A percentile compares a stretch with the other conserved stretches of the same genome.
These are phyloP conservation scores for Phanerochaete carnosa DNA, from an alignment of 768 basidiomycete genomes.

Conservation along the genomic window DNA sequence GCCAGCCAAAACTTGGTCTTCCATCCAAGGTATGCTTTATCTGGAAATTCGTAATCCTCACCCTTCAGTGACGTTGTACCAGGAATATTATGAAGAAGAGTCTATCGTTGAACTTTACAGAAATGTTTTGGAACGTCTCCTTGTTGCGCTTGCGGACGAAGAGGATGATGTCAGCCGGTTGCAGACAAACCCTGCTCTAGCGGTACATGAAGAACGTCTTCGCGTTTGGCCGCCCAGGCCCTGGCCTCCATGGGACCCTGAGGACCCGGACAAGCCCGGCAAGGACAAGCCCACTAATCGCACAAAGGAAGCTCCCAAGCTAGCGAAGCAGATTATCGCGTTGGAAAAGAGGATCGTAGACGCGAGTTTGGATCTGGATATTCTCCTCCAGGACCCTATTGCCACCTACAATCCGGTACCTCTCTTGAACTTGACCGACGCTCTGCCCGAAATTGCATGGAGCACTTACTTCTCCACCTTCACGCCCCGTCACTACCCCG, in stretches of 20 bases:
- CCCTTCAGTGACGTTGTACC: not conserved
- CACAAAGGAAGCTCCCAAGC: slow-evolving; percentile 51
- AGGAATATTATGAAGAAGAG: slow-evolving; percentile 91
- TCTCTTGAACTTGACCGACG: slow-evolving; percentile 62
- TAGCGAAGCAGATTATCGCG: slow-evolving; percentile 68
- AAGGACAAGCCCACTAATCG: slow-evolving; percentile 43
- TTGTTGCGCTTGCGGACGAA: slow-evolving; percentile 54
- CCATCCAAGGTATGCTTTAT: slow-evolving; percentile 68
- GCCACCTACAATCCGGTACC: slow-evolving; percentile 85
- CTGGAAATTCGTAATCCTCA: not conserved
- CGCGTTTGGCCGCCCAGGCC: slow-evolving; percentile 78
- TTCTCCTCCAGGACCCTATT: slow-evolving; percentile 75
- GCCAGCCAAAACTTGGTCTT: slow-evolving; percentile 75
- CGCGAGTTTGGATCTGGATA: slow-evolving; percentile 78
- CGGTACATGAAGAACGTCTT: slow-evolving; percentile 35
- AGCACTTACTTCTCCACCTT: slow-evolving; percentile 84
- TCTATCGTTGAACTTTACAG: slow-evolving; percentile 67
- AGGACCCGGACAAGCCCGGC: slow-evolving; percentile 42
- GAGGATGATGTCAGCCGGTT: slow-evolving; percentile 30
- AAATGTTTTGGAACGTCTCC: slow-evolving; percentile 61
- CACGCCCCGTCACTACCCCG: slow-evolving; percentile 72
- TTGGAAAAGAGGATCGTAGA: slow-evolving; percentile 79
- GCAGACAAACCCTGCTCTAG: slow-evolving; percentile 21
- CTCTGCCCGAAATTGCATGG: slow-evolving; percentile 77
- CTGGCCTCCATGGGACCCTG: slow-evolving; percentile 82